phyloP scores from a whole-genome alignment of 208 protist species.

The Crithidia thermophila region DNA sequence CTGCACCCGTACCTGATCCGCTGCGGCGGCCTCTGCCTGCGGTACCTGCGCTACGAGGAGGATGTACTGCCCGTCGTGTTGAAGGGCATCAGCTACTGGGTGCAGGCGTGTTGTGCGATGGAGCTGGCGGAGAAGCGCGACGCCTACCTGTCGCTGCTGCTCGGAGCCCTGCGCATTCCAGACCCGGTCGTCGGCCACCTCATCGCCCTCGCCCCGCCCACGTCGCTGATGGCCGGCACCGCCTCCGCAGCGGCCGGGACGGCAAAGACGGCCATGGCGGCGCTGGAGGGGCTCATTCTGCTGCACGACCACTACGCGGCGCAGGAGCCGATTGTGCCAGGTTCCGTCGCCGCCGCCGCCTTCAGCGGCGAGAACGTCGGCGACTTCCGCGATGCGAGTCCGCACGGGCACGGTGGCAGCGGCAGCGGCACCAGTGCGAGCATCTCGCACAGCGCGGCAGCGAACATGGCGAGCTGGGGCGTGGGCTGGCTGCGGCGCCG shows the following conservation, averaged over 20 bases:
- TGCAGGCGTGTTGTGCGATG: conserved; percentile 48
- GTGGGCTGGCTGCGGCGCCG: conserved; percentile 29
- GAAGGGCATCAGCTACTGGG: conserved; percentile 47
- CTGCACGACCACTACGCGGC: conserved; percentile 15
- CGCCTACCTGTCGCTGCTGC: conserved; percentile 47
- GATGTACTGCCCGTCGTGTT: conserved; percentile 55
- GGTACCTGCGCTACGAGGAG: conserved; percentile 36
- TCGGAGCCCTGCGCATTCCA: conserved; percentile 23
- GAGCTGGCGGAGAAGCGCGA: conserved; percentile 43
- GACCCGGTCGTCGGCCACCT: conserved; percentile 31
- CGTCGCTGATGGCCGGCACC: background rate
- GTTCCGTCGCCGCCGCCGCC: conserved; percentile 29
- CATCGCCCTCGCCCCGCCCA: conserved; percentile 18
- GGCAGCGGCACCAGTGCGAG: background rate
- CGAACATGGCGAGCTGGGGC: conserved; percentile 8
- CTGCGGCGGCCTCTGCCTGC: conserved; percentile 29
- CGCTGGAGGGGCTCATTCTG: conserved; percentile 15
- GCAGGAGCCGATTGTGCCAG: conserved; percentile 22
- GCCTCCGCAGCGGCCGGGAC: background rate
- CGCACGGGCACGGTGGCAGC: background rate
- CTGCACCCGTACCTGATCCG: conserved; percentile 34
- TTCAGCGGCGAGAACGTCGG: conserved; percentile 13
- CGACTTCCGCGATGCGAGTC: conserved; percentile 14
- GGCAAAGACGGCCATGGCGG: background rate
- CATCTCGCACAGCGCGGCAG: background rate